These are phyloP conservation scores for Solanum pinnatisectum DNA, from an alignment of 257 asterid genomes.

Conservation along the genomic window DNA sequence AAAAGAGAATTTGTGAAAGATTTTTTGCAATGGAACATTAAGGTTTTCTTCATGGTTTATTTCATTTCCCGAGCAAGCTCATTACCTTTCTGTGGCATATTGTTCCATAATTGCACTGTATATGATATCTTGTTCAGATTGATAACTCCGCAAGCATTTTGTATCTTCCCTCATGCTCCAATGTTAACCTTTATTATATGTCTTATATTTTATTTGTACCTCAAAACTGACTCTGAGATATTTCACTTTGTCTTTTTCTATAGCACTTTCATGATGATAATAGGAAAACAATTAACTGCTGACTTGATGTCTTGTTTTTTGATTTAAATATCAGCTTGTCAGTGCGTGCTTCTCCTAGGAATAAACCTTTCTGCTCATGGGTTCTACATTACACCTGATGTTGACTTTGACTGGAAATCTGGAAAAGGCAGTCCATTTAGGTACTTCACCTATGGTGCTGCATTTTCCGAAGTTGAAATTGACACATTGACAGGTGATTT, in stretches of 20 bases:
- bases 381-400: constrained; percentile 71
- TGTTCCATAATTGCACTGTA: not conserved
- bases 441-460: constrained; percentile 88
- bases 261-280: not conserved
- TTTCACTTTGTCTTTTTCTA: not conserved
- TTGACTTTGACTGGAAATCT: constrained; percentile 71
- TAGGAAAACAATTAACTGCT: not conserved
- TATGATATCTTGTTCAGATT: not conserved
- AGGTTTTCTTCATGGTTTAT: not conserved
- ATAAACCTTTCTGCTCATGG: constrained; percentile 97
- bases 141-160: not conserved
- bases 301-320: not conserved
- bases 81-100: not conserved
- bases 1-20: not conserved
- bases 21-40: not conserved
- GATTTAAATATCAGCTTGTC: constrained; percentile 45
- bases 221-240: not conserved
- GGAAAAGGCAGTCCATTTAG: constrained; percentile 69
- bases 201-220: not conserved
- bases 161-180: not conserved
- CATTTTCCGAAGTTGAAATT: constrained; percentile 86
- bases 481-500: constrained; percentile 90
- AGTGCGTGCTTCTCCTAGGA: constrained; percentile 75
- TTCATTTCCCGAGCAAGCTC: not conserved
- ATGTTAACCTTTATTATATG: not conserved